These are phyloP conservation scores for Ustilaginoidea virens DNA, from an alignment of 2,329 filamentous ascomycete genomes.

Conservation along the genomic window DNA sequence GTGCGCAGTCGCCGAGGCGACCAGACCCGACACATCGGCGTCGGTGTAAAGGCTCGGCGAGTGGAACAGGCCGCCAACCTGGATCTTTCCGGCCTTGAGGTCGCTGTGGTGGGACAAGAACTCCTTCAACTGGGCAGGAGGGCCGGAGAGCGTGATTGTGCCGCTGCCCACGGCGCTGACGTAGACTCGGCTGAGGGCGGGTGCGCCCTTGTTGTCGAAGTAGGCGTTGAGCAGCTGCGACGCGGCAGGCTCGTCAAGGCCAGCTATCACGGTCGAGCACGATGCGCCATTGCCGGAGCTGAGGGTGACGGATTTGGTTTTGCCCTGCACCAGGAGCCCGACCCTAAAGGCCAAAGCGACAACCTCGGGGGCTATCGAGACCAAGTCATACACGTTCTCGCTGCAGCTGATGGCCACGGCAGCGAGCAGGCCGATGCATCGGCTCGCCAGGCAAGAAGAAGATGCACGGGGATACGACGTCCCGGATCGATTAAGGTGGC, in stretches of 20 bases:
- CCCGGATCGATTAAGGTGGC: not conserved
- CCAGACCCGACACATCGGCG: not conserved
- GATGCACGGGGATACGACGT: not conserved
- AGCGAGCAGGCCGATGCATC: constrained; percentile 2
- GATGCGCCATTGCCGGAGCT: not conserved
- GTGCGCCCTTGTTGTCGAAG: not conserved
- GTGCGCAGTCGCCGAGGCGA: not conserved
- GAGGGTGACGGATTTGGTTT: not conserved
- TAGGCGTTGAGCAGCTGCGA: not conserved
- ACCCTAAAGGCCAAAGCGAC: constrained; percentile 1
- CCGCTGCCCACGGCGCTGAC: constrained; percentile 1
- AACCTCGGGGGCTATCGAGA: not conserved
- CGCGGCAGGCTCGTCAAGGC: not conserved
- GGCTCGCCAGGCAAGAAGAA: not conserved
- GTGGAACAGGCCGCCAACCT: not conserved
- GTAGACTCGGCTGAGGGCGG: not conserved
- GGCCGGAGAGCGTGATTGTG: constrained; percentile 1
- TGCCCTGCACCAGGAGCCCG: not conserved
- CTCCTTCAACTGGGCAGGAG: not conserved
- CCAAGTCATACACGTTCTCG: constrained; percentile 1
- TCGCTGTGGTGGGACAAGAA: not conserved
- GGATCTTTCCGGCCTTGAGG: not conserved
- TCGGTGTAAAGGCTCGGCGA: constrained; percentile 1
- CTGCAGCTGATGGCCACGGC: constrained; percentile 1
- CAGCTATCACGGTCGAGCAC: not conserved